Base-by-base conservation (phyloP, 768 basidiomycete genomes). In the Ephemerocybe angulata region DNA sequence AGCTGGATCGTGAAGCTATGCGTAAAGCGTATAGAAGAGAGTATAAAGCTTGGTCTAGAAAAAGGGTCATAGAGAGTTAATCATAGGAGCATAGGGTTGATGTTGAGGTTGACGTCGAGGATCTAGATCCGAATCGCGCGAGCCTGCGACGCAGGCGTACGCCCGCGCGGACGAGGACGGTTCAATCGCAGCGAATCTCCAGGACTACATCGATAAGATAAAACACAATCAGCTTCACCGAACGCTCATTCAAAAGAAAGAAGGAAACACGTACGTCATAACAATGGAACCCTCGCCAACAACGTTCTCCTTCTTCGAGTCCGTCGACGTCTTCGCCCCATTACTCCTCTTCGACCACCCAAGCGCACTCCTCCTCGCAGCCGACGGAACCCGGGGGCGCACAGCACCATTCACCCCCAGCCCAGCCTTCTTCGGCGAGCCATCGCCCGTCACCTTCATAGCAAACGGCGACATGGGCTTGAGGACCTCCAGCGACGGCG, bases 291-390 rank as follows among this genome's bases (percentile, higher is more conserved):
- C 74, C 57, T 70, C 66, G 15, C 67, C 66, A 65, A 54, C 70
- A 40, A 63, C 66, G 38, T 83, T 84, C 67, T 85, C 82, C 65
- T 85, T 80, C 60, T 80, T 79, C n/a, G n/a, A n/a, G 55, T 82
- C 84, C 15, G 50, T 56, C 24, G 52, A 54, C 65, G 70, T 68
- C 74, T 84, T 68, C 17, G 61, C 50, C 28, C 77, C 79, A 0
- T 70, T 74, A 60, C 77, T 82, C 31, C 83, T 80, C 70, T 88
- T 89, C 38, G 83, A 70, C 83, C 80, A 84, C 1, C 87, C 87
- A 1, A 82, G 72, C 0, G 80, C 79, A 0, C 72, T 74, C n/a
- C 85, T 75, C 12, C 85, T 74, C 0, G 80, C 73, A n/a, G 72
- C 76, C 0, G 84, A 84, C 2, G 71, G 76, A 43, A 84, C 80